phyloP scores from a whole-genome alignment of 441 rosid species.

The Geranium incanum region DNA sequence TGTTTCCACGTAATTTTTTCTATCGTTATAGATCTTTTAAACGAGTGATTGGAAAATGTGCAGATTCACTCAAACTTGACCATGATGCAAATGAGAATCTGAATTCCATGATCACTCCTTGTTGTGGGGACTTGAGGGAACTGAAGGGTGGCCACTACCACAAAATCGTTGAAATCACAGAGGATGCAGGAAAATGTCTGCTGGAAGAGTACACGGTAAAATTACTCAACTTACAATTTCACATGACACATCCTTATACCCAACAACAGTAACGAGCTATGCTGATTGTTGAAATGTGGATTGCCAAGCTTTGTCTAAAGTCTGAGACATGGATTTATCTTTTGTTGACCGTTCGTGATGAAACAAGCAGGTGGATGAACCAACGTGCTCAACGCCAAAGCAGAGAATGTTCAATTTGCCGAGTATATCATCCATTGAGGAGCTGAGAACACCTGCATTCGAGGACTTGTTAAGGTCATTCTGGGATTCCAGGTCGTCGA shows the following conservation, averaged over 20 bases:
- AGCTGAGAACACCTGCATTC: slow-evolving; percentile 77
- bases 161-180: slow-evolving; percentile 74
- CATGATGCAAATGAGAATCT: slow-evolving; percentile 71
- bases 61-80: slow-evolving; percentile 91
- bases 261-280: no score
- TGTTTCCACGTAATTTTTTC: no score
- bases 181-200: slow-evolving; percentile 81
- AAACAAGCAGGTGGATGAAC: slow-evolving; percentile 64
- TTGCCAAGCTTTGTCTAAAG: no score
- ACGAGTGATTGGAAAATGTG: slow-evolving; percentile 3
- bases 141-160: slow-evolving; percentile 77
- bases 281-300: no score
- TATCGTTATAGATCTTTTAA: no score
- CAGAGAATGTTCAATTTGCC: slow-evolving; percentile 74
- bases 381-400: slow-evolving; percentile 83
- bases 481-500: slow-evolving; percentile 55
- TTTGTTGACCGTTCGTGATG: not conserved
- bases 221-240: not conserved
- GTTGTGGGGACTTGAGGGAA: slow-evolving; percentile 70
- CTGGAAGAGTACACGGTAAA: slow-evolving; percentile 73
- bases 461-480: slow-evolving; percentile 68
- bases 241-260: no score
- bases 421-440: slow-evolving; percentile 66
- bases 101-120: slow-evolving; percentile 75
- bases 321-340: not conserved